Percentiles rank a stretch among this genome's conserved stretches.
These are phyloP conservation scores for Kondoa malvinella DNA, from an alignment of 768 basidiomycete species.

Conservation along the genomic window DNA sequence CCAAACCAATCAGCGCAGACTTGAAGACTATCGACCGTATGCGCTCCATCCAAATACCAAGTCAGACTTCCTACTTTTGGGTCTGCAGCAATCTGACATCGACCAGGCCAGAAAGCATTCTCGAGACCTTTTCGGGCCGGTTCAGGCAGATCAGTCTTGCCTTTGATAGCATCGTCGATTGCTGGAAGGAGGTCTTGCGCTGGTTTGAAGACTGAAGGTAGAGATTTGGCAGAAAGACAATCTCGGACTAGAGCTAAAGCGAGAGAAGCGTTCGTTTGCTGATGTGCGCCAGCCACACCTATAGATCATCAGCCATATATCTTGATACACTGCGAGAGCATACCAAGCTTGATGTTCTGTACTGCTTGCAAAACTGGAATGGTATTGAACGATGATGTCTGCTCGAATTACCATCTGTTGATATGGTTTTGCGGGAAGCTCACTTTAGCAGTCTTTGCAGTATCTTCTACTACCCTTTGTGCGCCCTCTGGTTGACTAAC, in stretches of 20 bases:
- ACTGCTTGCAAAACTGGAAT: slow-evolving; percentile 43
- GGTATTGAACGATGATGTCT: slow-evolving; percentile 56
- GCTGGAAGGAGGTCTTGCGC: background rate
- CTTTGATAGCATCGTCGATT: background rate
- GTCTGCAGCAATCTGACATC: slow-evolving; percentile 70
- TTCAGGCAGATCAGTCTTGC: slow-evolving; percentile 36
- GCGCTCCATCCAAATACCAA: slow-evolving; percentile 93
- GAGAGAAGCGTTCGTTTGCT: slow-evolving; percentile 69
- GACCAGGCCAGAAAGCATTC: slow-evolving; percentile 72
- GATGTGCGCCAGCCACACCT: slow-evolving; percentile 78
- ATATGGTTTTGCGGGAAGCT: slow-evolving; percentile 6
- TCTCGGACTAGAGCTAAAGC: slow-evolving; percentile 55
- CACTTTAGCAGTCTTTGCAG: slow-evolving; percentile 53
- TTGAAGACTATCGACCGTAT: slow-evolving; percentile 74
- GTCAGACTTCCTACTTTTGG: slow-evolving; percentile 40
- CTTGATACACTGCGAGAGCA: slow-evolving; percentile 13
- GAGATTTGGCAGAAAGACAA: slow-evolving; percentile 40
- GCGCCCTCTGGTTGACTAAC: slow-evolving; percentile 59
- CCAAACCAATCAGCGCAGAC: slow-evolving; percentile 83
- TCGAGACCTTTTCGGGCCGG: slow-evolving; percentile 48
- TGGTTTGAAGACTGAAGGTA: slow-evolving; percentile 25
- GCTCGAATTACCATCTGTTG: slow-evolving; percentile 2
- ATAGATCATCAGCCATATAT: slow-evolving; percentile 6
- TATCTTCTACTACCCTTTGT: slow-evolving; percentile 47
- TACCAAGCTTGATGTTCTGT: slow-evolving; percentile 47